Evolutionary conservation across 2,329 filamentous ascomycete genomes (phyloP), one percentile per base, ranked within the genome.

Genomic region (Cercospora sp.): DNA sequence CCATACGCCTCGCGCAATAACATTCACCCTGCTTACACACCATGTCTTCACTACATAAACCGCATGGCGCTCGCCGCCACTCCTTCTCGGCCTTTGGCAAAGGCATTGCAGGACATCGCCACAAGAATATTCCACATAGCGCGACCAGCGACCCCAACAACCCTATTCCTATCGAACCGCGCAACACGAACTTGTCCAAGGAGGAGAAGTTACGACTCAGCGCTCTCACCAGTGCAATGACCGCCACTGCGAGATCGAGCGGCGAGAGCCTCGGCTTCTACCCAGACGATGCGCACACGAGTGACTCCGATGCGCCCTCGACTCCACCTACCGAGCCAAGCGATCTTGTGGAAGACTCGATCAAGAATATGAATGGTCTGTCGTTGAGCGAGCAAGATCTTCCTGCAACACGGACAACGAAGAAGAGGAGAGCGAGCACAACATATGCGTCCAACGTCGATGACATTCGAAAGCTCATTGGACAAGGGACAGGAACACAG

Each of bases 381-480:
- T 68, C 71, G 4, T 63, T 69, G n/a, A 63, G 63, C 31, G 67
- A 61, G 31, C 63, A 65, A 51, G 20, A 61, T 12, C 20, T 23
- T 6, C 61, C 74, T 74, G 20, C 66, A 8, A 45, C 66, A 48
- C 63, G 60, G 23, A 60, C 66, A 23, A 53, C 48, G 76, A 78
- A 69, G 26, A 74, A 72, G 68, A 73, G 76, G 64, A 70, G 76
- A 75, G 77, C 67, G 75, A 78, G 68, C 75, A 75, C 74, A 64
- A 81, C 76, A 58, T 77, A 73, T 67, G 87, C 87, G 0, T 86
- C 84, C 72, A 83, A 75, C 40, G 72, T 86, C 0, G 82, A 86
- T 58, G 87, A 89, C 75, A 87, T 89, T 74, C 80, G 83, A 73
- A 80, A 84, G 65, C 81, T 90, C 48, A 79, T 90, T 63, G 86